These are phyloP conservation scores for Petunia axillaris DNA, from an alignment of 257 asterid genomes.

Conservation along the genomic window DNA sequence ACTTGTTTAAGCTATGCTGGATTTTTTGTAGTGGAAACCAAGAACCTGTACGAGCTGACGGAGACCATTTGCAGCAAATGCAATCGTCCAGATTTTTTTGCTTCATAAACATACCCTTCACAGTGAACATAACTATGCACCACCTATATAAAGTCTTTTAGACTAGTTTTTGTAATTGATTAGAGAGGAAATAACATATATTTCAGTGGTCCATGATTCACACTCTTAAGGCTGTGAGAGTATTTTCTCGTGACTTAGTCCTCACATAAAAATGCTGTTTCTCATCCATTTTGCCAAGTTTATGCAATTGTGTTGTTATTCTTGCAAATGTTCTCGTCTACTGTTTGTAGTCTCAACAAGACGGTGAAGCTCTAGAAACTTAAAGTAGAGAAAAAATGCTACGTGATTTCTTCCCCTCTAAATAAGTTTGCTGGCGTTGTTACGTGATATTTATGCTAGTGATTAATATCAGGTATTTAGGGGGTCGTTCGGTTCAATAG, in stretches of 20 bases:
- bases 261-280: constrained; percentile 6
- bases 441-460: too few relatives aligned
- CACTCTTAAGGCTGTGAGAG: neutral
- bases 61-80: neutral
- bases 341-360: neutral
- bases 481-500: too few relatives aligned
- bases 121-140: neutral
- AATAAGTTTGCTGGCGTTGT: too few relatives aligned
- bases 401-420: too few relatives aligned
- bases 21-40: neutral
- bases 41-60: neutral
- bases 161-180: neutral
- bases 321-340: neutral
- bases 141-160: neutral
- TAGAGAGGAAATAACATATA: neutral
- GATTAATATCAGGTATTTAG: too few relatives aligned
- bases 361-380: neutral
- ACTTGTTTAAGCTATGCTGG: constrained; percentile 33
- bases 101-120: neutral
- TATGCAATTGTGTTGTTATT: neutral
- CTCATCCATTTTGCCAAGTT: neutral
- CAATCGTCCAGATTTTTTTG: neutral
- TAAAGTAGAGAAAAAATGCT: too few relatives aligned
- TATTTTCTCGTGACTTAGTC: constrained; percentile 1
- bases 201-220: neutral